Evolutionary conservation across 2,329 filamentous ascomycete species (phyloP).

Genomic region (Penicillium sclerotigenum): DNA sequence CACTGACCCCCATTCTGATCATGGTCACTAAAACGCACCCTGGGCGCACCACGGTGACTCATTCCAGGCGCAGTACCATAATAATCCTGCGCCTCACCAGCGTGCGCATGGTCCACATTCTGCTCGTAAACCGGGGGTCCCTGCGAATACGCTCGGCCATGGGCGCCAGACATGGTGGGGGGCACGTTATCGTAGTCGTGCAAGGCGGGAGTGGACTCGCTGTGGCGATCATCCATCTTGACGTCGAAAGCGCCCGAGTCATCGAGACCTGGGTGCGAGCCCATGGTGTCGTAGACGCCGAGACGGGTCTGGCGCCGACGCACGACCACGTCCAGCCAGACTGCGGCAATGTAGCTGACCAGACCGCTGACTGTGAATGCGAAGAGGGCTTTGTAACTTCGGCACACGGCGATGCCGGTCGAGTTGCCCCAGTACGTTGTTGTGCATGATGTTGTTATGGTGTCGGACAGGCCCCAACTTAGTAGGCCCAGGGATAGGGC

Average conservation of each 20-base stretch:
- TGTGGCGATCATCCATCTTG: constrained; percentile 33
- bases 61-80: constrained; percentile 26
- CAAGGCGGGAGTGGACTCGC: constrained; percentile 12
- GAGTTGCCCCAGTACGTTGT: constrained; percentile 52
- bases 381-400: constrained; percentile 60
- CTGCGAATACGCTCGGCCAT: constrained; percentile 1
- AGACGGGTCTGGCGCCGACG: constrained; percentile 43
- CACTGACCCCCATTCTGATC: constrained; percentile 23
- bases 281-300: constrained; percentile 51
- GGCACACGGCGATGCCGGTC: constrained; percentile 55
- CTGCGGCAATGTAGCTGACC: constrained; percentile 47
- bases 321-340: constrained; percentile 52
- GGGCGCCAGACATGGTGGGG: constrained; percentile 2
- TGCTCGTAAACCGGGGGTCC: constrained; percentile 1
- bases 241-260: constrained; percentile 30
- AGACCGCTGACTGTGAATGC: constrained; percentile 51
- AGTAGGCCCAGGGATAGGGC: constrained; percentile 51
- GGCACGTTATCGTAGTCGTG: constrained; percentile 11
- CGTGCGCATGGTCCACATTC: constrained; percentile 22
- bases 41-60: constrained; percentile 16
- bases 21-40: constrained; percentile 23
- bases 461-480: constrained; percentile 53
- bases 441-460: constrained; percentile 52
- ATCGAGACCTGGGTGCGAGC: constrained; percentile 27
- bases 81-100: constrained; percentile 28